These are phyloP conservation scores for Erodium moschatum DNA, from an alignment of 441 rosid species.

Conservation along the genomic window DNA sequence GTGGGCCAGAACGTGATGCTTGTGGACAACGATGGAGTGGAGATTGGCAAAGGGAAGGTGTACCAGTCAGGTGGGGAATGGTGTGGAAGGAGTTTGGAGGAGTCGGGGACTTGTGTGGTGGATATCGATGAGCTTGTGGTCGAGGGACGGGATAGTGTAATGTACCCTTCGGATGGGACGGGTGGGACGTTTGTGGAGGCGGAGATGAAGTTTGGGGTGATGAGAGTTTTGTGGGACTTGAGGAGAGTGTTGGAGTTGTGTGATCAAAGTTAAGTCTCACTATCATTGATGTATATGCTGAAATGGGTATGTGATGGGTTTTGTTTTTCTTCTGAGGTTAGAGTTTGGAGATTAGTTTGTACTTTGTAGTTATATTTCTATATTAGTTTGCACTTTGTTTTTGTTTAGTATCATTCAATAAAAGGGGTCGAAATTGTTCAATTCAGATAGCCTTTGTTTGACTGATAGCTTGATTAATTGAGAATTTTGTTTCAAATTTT, in stretches of 20 bases:
- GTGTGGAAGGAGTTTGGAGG: slow-evolving; percentile 58
- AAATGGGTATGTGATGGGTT: background rate
- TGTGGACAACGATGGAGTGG: slow-evolving; percentile 38
- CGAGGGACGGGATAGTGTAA: slow-evolving; percentile 40
- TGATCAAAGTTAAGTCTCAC: slow-evolving; percentile 14
- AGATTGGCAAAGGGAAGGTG: slow-evolving; percentile 50
- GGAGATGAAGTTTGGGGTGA: slow-evolving; percentile 40
- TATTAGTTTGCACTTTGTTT: too few species aligned
- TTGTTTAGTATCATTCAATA: too few species aligned
- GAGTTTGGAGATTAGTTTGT: too few species aligned
- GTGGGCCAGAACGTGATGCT: slow-evolving; percentile 48
- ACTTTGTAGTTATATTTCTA: too few species aligned
- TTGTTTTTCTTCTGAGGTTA: too few species aligned
- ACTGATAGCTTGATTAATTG: too few species aligned
- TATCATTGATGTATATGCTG: background rate
- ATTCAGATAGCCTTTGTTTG: too few species aligned
- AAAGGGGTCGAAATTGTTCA: too few species aligned
- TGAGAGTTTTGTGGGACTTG: slow-evolving; percentile 75
- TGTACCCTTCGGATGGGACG: slow-evolving; percentile 55
- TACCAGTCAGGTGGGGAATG: slow-evolving; percentile 53
- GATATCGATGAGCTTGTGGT: slow-evolving; percentile 51
- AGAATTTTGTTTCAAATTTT: too few species aligned
- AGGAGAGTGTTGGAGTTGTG: slow-evolving; percentile 28
- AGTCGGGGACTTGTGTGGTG: slow-evolving; percentile 42
- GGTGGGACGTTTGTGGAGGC: slow-evolving; percentile 60